Evolutionary conservation across 116 monocot genomes (phyloP), one percentile per base, ranked within the genome.

Genomic region (Papilionanthe hybrid): DNA sequence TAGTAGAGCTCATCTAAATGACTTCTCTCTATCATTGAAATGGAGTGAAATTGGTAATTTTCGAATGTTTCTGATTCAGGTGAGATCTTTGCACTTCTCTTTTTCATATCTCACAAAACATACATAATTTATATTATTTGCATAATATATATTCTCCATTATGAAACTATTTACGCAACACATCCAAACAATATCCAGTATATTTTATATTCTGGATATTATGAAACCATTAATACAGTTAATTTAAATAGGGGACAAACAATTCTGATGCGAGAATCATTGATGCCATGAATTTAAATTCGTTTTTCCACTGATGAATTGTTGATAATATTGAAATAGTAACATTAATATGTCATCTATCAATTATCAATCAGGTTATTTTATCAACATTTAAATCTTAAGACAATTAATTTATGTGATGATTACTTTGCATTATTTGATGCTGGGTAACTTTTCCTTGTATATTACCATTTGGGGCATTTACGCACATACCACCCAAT

Each of bases 11-110:
- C 75, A 69, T 44, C 78, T 97, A 72, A 81, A 92, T 48, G 85
- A 90, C 44, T 97, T 97, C 83, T 79, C 88, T 50, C 77, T 97
- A 72, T 77, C 43, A 42, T 78, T 94, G 76, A 94, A 94, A 82
- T 97, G 97, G 97, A 97, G 97, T 77, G 82, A 91, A 48, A 84
- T 97, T 75, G 97, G 97, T 7, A 91, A 97, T 78, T 97, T 97
- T 71, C 88, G 89, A 49, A 90, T 97, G 97, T 88, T 56, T 79
- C 82, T 94, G 53, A 91, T 97, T 84, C 88, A 90, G 94, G 97
- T 97, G 88, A 11, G 25, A 5, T 75, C 27, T 75, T n/a, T 73
- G 5, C 44, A 29, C 73, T 53, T 53, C 13, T 4, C 6, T 73
- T 29, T 71, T 71, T 37, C 1, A 32, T 71, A 37, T 71, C 69